These are phyloP conservation scores for Neonectria ditissima DNA, from an alignment of 2,329 filamentous ascomycete species.

Conservation along the genomic window DNA sequence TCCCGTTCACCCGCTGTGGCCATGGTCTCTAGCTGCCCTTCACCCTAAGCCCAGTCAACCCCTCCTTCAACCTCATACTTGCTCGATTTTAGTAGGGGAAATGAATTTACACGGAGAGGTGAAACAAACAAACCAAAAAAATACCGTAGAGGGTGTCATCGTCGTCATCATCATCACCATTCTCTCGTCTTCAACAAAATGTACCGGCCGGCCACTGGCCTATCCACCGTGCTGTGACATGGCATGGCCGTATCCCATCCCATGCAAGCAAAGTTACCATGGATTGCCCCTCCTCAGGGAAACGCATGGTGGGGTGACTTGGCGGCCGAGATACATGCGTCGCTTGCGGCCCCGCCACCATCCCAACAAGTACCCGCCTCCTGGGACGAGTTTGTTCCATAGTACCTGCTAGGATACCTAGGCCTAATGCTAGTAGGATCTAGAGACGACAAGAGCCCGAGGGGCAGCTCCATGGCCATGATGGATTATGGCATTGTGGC, in stretches of 20 bases:
- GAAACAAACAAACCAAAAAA: too few species aligned
- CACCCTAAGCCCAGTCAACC: constrained; percentile 15
- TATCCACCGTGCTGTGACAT: constrained; percentile 2
- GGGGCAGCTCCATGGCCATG: not conserved
- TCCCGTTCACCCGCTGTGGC: constrained; percentile 24
- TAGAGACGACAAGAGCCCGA: not conserved
- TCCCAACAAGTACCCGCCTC: constrained; percentile 14
- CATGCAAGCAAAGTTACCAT: constrained; percentile 6
- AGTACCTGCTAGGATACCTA: too few species aligned
- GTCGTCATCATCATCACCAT: not conserved
- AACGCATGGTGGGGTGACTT: constrained; percentile 23
- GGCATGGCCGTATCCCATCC: constrained; percentile 8
- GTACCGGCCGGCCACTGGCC: not conserved
- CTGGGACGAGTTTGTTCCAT: not conserved
- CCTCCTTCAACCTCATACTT: not conserved
- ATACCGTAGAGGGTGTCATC: not conserved
- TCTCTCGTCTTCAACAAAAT: not conserved
- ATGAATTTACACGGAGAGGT: too few species aligned
- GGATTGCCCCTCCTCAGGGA: constrained; percentile 25
- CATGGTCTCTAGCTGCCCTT: constrained; percentile 17
- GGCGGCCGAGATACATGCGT: not conserved
- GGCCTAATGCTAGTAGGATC: too few species aligned
- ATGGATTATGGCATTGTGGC: not conserved
- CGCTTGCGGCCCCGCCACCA: constrained; percentile 8
- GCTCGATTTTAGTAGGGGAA: too few species aligned